A percentile compares a stretch with the other conserved stretches of the same genome.
phyloP scores from a whole-genome alignment of 2,329 filamentous ascomycete genomes.

The Trichoderma endophyticum region DNA sequence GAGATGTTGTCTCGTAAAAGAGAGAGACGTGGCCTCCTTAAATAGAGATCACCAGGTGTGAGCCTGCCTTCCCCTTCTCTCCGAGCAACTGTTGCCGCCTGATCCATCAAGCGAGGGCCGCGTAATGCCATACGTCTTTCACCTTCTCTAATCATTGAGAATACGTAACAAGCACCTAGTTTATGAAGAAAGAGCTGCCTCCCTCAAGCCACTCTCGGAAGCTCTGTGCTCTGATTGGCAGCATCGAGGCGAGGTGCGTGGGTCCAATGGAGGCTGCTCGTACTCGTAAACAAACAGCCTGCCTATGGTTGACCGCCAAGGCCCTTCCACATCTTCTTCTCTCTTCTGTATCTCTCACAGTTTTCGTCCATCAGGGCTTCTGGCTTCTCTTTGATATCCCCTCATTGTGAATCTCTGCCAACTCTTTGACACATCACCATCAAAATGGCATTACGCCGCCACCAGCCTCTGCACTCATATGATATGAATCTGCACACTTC shows the following conservation, averaged over 20 bases:
- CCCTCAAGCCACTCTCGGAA: neutral
- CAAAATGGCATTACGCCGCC: neutral
- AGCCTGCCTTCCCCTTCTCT: neutral
- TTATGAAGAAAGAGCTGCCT: neutral
- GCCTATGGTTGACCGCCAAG: neutral
- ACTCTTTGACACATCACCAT: neutral
- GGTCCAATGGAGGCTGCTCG: neutral
- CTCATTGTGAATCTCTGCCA: neutral
- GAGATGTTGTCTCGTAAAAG: neutral
- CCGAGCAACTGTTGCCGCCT: neutral
- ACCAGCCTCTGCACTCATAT: neutral
- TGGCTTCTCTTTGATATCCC: neutral
- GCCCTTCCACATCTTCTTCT: neutral
- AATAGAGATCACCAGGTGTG: neutral
- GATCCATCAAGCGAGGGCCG: neutral
- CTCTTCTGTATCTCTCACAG: neutral
- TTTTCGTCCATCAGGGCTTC: neutral
- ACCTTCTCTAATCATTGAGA: neutral
- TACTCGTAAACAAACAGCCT: neutral
- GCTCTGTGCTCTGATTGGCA: neutral
- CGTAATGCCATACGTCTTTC: neutral
- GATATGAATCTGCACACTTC: neutral
- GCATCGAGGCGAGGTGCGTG: neutral
- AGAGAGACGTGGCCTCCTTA: neutral
- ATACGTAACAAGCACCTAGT: neutral